phyloP scores from a whole-genome alignment of 352 stramenopile genomes.

The Pythium aquatile region DNA sequence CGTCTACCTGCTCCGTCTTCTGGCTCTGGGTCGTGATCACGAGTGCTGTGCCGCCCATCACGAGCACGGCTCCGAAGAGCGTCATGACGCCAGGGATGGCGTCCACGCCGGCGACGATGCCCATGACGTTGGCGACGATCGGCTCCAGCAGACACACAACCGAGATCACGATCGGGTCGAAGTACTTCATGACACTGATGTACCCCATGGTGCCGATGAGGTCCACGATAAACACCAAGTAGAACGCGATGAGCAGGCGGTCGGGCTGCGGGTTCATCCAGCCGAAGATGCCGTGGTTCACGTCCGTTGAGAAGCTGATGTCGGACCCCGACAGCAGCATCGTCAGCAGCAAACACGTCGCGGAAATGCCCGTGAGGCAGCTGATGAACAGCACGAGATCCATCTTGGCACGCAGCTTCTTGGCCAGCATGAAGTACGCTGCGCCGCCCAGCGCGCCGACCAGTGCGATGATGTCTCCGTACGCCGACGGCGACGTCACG shows the following conservation, averaged over 20 bases:
- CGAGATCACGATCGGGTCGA: conserved; percentile 88
- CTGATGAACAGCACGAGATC: conserved; percentile 72
- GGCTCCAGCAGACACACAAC: conserved; percentile 88
- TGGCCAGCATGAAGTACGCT: conserved; percentile 76
- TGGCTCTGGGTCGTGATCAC: conserved; percentile 74
- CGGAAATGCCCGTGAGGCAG: conserved; percentile 53
- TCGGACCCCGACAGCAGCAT: conserved; percentile 61
- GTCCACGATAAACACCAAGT: conserved; percentile 87
- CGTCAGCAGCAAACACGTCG: conserved; percentile 53
- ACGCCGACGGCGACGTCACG: conserved; percentile 47
- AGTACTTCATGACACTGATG: conserved; percentile 93
- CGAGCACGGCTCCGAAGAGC: conserved; percentile 68
- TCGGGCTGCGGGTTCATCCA: conserved; percentile 63
- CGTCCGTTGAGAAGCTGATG: conserved; percentile 55
- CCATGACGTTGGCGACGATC: conserved; percentile 78
- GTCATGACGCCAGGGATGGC: conserved; percentile 64
- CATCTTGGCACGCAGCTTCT: conserved; percentile 72
- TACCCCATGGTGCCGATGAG: conserved; percentile 88
- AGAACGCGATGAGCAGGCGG: conserved; percentile 70
- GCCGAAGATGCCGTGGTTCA: conserved; percentile 76
- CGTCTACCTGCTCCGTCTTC: conserved; percentile 83
- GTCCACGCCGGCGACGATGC: conserved; percentile 71
- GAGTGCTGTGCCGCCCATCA: conserved; percentile 75
- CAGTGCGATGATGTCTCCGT: conserved; percentile 71
- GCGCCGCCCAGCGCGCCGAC: conserved; percentile 63